These are phyloP conservation scores for Dioscorea zingiberensis DNA, from an alignment of 106 monocot species.

Conservation along the genomic window DNA sequence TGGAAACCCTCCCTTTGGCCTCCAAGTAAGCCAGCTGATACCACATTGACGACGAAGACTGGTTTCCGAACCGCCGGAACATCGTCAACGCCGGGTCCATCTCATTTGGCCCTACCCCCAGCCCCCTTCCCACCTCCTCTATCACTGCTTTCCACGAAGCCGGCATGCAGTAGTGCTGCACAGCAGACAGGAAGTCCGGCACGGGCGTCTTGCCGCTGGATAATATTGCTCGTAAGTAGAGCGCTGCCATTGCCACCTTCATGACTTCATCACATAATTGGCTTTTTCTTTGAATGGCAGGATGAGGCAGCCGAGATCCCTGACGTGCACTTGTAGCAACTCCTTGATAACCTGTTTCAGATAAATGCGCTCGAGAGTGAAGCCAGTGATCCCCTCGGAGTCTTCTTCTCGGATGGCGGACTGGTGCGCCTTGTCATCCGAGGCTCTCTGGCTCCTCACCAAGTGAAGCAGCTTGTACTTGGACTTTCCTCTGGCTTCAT, in stretches of 20 bases:
- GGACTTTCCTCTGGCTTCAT: constrained; percentile 31
- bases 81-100: constrained; percentile 33
- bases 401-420: constrained; percentile 48
- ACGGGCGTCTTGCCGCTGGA: constrained; percentile 29
- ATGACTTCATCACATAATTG: constrained; percentile 27
- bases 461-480: constrained; percentile 42
- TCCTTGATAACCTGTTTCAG: constrained; percentile 44
- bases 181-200: constrained; percentile 38
- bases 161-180: constrained; percentile 46
- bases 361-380: constrained; percentile 45
- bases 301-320: constrained; percentile 40
- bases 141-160: constrained; percentile 33
- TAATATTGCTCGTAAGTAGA: no score
- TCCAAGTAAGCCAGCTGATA: constrained; percentile 36
- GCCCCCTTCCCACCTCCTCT: constrained; percentile 36
- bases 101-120: constrained; percentile 18
- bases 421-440: constrained; percentile 29
- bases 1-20: constrained; percentile 25
- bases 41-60: constrained; percentile 34
- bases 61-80: constrained; percentile 39
- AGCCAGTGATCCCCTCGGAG: constrained; percentile 21
- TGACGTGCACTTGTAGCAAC: constrained; percentile 62
- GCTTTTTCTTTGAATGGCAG: constrained; percentile 42
- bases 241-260: constrained; percentile 24
- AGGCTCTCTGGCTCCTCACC: no score